Base-by-base conservation (phyloP, 768 basidiomycete genomes). In the Fomitopsis pulvina region DNA sequence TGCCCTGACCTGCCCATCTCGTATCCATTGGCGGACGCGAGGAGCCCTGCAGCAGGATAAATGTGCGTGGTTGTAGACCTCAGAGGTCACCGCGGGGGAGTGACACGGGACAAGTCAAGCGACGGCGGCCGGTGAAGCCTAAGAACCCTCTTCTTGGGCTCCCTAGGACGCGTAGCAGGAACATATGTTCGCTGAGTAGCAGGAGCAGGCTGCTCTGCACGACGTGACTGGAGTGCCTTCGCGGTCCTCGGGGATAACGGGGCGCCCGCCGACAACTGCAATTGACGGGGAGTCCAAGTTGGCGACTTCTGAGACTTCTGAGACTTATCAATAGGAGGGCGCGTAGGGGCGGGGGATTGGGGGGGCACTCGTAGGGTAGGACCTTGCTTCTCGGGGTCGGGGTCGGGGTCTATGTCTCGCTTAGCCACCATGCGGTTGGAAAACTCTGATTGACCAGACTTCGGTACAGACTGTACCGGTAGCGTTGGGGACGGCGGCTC, bases 401-500 rank as follows among this genome's bases (percentile, higher is more conserved):
- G 38, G 18, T 50, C 41, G 18, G 25, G n/a, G 20, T 40, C 8
- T 5, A 18, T 43, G 34, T 16, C 34, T 37, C 14, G 14, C 14
- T 5, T n/a, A n/a, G 34, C 34, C 26, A 27, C 34, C 27, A 45
- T 38, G 25, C 43, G 50, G 25, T 46, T 45, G 4, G 67, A 55
- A 24, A 65, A 47, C 55, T 50, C 49, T 14, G 34, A 37, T 37
- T 37, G 34, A 16, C 34, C 34, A 6, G 34, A 37, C 34, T 37
- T 37, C 7, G 34, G 34, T 5, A 37, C 34, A 52, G 47, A 50
- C 68, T 70, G n/a, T 54, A 53, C 6, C 69, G 64, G 63, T 71
- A 45, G 56, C 18, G 64, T 58, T 22, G 65, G 68, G 20, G 73
- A 69, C 4, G 64, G 54, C 2, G 74, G 72, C 7, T 59, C 55